Percentiles rank a stretch among this genome's conserved stretches.
Evolutionary conservation across 2,329 filamentous ascomycete genomes (phyloP).

Genomic region (Pyrenochaeta sp.): DNA sequence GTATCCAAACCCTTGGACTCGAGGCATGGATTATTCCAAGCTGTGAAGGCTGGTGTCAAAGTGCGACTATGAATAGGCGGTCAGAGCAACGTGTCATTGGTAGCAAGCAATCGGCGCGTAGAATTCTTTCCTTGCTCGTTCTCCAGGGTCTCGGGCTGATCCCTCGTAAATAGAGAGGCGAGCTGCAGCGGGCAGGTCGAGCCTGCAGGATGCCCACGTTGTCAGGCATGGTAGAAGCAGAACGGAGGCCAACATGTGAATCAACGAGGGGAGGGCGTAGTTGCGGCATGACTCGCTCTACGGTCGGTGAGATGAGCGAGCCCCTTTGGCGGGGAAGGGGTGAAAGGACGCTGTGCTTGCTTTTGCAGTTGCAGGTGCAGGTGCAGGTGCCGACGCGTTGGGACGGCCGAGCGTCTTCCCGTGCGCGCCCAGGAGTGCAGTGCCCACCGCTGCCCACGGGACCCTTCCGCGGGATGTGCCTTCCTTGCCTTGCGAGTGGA

Average conservation of each 20-base stretch:
- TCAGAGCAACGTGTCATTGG: slow-evolving; percentile 3
- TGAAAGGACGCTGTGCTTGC: slow-evolving; percentile 1
- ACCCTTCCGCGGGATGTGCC: neutral
- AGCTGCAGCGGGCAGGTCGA: slow-evolving; percentile 11
- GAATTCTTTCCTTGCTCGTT: slow-evolving; percentile 6
- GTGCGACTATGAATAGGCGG: slow-evolving; percentile 6
- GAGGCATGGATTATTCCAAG: slow-evolving; percentile 3
- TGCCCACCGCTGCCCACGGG: slow-evolving; percentile 8
- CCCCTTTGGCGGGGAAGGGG: neutral
- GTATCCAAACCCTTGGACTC: slow-evolving; percentile 10
- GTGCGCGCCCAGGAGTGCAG: slow-evolving; percentile 8
- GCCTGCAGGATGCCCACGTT: slow-evolving; percentile 7
- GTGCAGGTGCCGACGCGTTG: slow-evolving; percentile 11
- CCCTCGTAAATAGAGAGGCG: slow-evolving; percentile 13
- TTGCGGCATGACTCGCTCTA: neutral
- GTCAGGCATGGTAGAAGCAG: neutral
- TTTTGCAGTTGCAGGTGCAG: neutral
- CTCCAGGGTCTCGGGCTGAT: slow-evolving; percentile 21
- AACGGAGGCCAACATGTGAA: neutral
- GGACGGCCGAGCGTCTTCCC: slow-evolving; percentile 21
- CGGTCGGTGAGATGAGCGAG: neutral
- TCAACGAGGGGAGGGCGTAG: neutral
- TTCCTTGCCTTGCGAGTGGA: neutral
- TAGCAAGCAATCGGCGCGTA: slow-evolving; percentile 8
- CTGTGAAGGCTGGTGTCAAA: slow-evolving; percentile 4